These are phyloP conservation scores for Macrolepiota dolichaula DNA, from an alignment of 768 basidiomycete species.

Conservation along the genomic window DNA sequence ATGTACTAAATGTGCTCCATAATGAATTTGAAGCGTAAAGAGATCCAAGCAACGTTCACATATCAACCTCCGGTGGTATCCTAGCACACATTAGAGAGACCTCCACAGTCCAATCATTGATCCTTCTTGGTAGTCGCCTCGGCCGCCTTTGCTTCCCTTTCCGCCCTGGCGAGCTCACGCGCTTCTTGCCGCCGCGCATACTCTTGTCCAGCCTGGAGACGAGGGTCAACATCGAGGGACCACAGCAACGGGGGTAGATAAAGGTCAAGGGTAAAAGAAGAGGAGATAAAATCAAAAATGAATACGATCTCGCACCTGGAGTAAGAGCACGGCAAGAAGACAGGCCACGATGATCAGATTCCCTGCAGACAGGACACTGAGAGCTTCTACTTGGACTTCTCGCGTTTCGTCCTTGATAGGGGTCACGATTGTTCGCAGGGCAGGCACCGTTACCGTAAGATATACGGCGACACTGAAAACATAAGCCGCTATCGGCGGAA, in stretches of 20 bases:
- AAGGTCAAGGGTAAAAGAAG: background rate
- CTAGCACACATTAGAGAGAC: too few species aligned
- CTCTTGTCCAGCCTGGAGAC: conserved; percentile 75
- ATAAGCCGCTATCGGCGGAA: conserved; percentile 52
- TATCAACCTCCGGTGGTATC: background rate
- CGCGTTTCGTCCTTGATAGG: conserved; percentile 56
- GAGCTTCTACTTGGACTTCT: conserved; percentile 69
- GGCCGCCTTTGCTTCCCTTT: conserved; percentile 24
- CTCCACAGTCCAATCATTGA: conserved; percentile 23
- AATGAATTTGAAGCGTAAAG: background rate
- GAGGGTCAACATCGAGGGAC: conserved; percentile 2
- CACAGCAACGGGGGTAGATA: background rate
- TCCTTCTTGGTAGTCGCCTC: conserved; percentile 34
- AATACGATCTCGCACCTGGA: conserved; percentile 57
- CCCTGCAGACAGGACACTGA: conserved; percentile 80
- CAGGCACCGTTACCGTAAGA: conserved; percentile 76
- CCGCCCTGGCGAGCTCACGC: conserved; percentile 29
- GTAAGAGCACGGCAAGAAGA: conserved; percentile 57
- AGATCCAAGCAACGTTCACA: background rate
- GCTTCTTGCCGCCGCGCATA: conserved; percentile 68
- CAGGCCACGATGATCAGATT: conserved; percentile 80
- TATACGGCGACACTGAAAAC: conserved; percentile 79
- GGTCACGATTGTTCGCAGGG: conserved; percentile 69
- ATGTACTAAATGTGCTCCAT: background rate
- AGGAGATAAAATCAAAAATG: conserved; percentile 13